These are phyloP conservation scores for Aspergillus sp. DNA, from an alignment of 2,329 filamentous ascomycete genomes.

Conservation along the genomic window DNA sequence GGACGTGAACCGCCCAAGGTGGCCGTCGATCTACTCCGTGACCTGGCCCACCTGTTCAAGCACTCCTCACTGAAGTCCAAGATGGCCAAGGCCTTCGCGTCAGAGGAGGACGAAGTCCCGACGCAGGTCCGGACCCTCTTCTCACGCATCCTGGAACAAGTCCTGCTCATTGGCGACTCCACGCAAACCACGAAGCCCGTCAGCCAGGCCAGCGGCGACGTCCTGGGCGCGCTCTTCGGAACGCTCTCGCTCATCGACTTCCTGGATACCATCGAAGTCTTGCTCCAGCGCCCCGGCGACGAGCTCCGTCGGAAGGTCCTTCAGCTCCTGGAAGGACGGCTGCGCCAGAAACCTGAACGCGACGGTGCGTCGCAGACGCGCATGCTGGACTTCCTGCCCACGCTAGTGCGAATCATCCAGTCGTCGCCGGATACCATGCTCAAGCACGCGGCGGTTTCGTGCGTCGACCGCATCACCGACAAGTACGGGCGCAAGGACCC, in stretches of 20 bases:
- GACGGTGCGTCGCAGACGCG: conserved; percentile 61
- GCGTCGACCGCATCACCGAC: conserved; percentile 86
- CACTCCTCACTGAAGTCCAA: conserved; percentile 35
- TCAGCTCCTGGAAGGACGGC: conserved; percentile 69
- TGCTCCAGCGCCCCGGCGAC: conserved; percentile 68
- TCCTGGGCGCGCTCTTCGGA: conserved; percentile 71
- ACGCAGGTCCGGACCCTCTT: conserved; percentile 62
- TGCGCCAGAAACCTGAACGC: conserved; percentile 62
- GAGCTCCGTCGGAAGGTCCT: conserved; percentile 72
- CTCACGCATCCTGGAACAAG: conserved; percentile 57
- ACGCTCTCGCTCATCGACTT: conserved; percentile 82
- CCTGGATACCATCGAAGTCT: conserved; percentile 73
- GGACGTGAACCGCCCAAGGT: conserved; percentile 41
- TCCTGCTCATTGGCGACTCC: conserved; percentile 56
- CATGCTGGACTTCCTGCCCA: conserved; percentile 69
- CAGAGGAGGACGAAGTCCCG: conserved; percentile 46
- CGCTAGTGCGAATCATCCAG: conserved; percentile 67
- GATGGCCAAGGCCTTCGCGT: conserved; percentile 29
- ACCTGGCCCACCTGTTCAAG: conserved; percentile 32
- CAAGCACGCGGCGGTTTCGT: conserved; percentile 78
- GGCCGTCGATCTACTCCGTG: conserved; percentile 35
- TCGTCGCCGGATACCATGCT: conserved; percentile 64
- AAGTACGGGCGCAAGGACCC: conserved; percentile 91
- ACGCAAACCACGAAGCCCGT: conserved; percentile 29
- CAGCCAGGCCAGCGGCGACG: conserved; percentile 49